phyloP scores from a whole-genome alignment of 768 basidiomycete species.

The Phylloporus sp. region DNA sequence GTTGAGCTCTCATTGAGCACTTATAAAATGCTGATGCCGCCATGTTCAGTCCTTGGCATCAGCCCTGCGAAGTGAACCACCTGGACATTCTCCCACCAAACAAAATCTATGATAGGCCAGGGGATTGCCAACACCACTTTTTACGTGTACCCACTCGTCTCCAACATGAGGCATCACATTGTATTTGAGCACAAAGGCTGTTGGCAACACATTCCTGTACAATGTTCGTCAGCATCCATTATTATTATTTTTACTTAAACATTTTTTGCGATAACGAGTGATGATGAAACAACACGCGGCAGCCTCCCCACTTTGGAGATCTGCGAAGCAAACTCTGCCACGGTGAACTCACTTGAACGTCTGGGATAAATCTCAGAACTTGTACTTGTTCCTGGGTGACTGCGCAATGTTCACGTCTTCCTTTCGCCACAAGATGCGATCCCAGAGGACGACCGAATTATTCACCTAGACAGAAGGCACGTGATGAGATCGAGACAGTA shows the following conservation, averaged over 20 bases:
- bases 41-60: no score
- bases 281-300: constrained; percentile 16
- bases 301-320: constrained; percentile 7
- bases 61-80: background rate
- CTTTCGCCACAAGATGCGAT: constrained; percentile 81
- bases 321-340: background rate
- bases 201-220: constrained; percentile 58
- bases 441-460: constrained; percentile 88
- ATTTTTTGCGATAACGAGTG: background rate
- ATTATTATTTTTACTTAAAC: no score
- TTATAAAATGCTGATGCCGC: no score
- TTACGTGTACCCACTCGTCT: constrained; percentile 32
- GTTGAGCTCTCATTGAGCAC: no score
- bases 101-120: background rate
- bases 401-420: constrained; percentile 60
- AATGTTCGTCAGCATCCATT: constrained; percentile 1
- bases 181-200: constrained; percentile 75
- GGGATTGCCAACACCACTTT: background rate
- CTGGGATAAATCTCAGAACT: constrained; percentile 68
- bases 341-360: constrained; percentile 66
- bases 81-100: background rate
- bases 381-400: constrained; percentile 72
- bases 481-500: constrained; percentile 8
- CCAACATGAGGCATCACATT: constrained; percentile 92
- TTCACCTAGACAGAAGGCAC: constrained; percentile 42